Percentiles rank a stretch among this genome's conserved stretches.
Evolutionary conservation across 208 protist species (phyloP).

Genomic region (Leishmania lainsoni): DNA sequence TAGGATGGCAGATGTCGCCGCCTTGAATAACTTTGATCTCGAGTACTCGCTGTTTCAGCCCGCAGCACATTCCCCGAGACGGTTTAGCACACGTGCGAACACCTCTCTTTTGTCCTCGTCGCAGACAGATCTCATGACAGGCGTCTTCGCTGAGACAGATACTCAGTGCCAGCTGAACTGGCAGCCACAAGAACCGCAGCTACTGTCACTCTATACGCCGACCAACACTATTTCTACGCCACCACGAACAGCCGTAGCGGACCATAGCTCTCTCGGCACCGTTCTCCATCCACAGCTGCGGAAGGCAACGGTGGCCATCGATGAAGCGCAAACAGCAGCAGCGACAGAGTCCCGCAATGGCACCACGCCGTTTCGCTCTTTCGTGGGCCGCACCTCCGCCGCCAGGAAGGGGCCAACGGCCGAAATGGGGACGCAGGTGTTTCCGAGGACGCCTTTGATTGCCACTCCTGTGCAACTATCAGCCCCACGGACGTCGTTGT

Average conservation of each 20-base stretch:
- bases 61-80: conserved; percentile 1
- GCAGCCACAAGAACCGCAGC: not conserved
- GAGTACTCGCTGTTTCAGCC: conserved; percentile 19
- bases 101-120: conserved; percentile 5
- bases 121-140: conserved; percentile 7
- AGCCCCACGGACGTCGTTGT: not conserved
- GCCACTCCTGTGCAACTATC: not conserved
- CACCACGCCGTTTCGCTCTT: not conserved
- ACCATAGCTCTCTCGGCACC: not conserved
- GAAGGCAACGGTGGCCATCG: not conserved
- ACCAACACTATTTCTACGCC: not conserved
- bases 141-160: conserved; percentile 5
- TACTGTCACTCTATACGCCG: not conserved
- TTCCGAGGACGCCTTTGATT: conserved; percentile 8
- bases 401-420: not conserved
- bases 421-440: conserved; percentile 25
- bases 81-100: not conserved
- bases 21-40: not conserved
- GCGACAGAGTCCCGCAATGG: not conserved
- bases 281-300: not conserved
- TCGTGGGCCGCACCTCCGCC: not conserved
- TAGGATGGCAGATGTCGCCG: not conserved
- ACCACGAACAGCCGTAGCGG: not conserved
- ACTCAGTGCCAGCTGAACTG: not conserved
- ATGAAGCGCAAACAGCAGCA: not conserved